phyloP scores from a whole-genome alignment of 495 filamentous ascomycete species.

The Talaromyces thailandensis region DNA sequence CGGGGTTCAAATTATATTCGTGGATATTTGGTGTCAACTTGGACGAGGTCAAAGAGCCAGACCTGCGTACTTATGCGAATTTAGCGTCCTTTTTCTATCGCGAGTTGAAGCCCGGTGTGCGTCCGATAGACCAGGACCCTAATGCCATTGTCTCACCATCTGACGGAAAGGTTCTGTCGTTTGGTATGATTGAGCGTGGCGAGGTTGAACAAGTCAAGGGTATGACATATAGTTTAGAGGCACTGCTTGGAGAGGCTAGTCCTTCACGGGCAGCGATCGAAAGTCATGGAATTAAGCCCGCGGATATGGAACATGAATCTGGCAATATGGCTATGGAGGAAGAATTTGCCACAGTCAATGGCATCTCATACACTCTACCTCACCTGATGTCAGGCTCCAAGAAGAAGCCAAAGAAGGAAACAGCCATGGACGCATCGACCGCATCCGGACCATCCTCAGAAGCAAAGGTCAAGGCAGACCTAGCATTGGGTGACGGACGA shows the following conservation, averaged over 20 bases:
- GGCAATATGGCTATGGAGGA: slow-evolving; percentile 62
- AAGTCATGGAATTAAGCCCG: background rate
- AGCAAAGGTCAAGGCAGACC: slow-evolving; percentile 72
- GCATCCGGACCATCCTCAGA: slow-evolving; percentile 58
- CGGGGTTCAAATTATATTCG: slow-evolving; percentile 92
- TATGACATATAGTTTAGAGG: slow-evolving; percentile 94
- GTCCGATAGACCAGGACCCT: slow-evolving; percentile 76
- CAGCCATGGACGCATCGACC: slow-evolving; percentile 55
- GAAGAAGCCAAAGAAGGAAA: slow-evolving; percentile 19
- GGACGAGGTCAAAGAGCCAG: slow-evolving; percentile 74
- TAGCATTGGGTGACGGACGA: slow-evolving; percentile 57
- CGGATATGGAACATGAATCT: slow-evolving; percentile 17
- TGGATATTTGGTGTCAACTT: slow-evolving; percentile 92
- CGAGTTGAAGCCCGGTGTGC: slow-evolving; percentile 75
- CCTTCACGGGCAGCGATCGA: slow-evolving; percentile 25
- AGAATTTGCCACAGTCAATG: slow-evolving; percentile 92
- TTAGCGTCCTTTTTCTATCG: slow-evolving; percentile 97
- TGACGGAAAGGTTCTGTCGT: slow-evolving; percentile 86
- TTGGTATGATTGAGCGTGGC: slow-evolving; percentile 80
- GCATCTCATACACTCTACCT: slow-evolving; percentile 92
- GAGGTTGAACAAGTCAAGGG: slow-evolving; percentile 99
- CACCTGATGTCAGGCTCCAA: slow-evolving; percentile 68
- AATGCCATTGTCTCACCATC: slow-evolving; percentile 76
- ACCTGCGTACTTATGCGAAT: slow-evolving; percentile 85
- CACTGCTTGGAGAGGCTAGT: slow-evolving; percentile 65